Base-by-base conservation (phyloP, 768 basidiomycete species). In the Tulasnella sp. region DNA sequence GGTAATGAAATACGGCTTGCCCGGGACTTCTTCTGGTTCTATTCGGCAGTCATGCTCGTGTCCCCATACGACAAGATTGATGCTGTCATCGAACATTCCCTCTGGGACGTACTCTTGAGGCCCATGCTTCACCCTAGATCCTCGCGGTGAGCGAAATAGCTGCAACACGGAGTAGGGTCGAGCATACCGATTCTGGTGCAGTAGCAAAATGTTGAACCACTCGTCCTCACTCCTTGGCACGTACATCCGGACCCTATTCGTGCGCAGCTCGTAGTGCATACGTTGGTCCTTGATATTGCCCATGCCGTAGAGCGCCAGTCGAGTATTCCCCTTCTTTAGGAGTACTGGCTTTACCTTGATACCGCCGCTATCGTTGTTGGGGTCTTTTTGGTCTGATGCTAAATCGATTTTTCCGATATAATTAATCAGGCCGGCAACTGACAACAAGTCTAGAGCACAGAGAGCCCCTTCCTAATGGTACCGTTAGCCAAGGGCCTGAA, bases 1-100 rank as follows among this genome's bases (percentile, higher is more conserved):
- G 2, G 93, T 91, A 84, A 99, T 96, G 83, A 90, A 92, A 86
- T 99, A 99, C 22, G 90, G 90, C 85, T 97, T 97, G 18, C 95
- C 96, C 5, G 95, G 92, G 11, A 99, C 97, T 7, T 92, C 90
- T 84, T 98, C 96, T 0, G 98, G 97, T 2, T 91, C 88, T 78
- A 97, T 94, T 42, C 97, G 91, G 84, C 97, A 99, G 85, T 99
- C 98, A 84, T 99, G 98, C 85, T 99, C 98, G 85, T 99, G 98
- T 9, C 98, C 98, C 98, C 98, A 99, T 2, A 99, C 89, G 9
- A 99, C 95, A 22, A 99, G 89, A 83, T 98, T 92, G 48, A 98
- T 89, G 83, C 92, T 93, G 84, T 99, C 96, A 84, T 99, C 97
- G 83, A 99, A 99, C 92, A 98, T 94, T 81, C 94, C 94, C 84